Conservation (phyloP, 148 eudicot species). For the Polygonum aviculare region DNA sequence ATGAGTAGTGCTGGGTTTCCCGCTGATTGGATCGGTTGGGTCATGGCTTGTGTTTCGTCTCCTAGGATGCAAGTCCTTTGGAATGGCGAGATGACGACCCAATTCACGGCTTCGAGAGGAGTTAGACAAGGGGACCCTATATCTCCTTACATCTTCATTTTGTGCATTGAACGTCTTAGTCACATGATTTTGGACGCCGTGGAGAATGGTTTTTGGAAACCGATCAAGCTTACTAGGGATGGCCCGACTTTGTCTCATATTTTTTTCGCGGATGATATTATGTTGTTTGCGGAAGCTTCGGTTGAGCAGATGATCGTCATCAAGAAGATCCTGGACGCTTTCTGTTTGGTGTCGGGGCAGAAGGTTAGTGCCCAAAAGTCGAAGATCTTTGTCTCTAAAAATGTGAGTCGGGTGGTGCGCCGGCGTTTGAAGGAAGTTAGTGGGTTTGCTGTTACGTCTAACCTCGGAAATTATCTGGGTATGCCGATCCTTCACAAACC, state of each 20-base stretch:
- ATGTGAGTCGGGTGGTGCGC: no score
- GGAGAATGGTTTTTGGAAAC: not conserved
- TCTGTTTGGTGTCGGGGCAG: not conserved
- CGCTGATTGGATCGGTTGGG: no score
- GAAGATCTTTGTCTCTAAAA: no score
- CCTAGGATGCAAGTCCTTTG: no score
- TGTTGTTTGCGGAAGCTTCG: not conserved
- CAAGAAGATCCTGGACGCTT: not conserved
- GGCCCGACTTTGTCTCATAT: not conserved
- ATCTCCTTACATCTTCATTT: not conserved
- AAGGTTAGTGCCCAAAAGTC: not conserved
- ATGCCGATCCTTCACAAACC: no score
- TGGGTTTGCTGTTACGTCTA: no score
- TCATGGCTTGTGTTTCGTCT: no score
- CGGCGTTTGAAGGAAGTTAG: no score
- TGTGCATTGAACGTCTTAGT: not conserved
- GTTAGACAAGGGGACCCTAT: not conserved
- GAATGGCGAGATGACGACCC: no score
- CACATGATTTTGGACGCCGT: not conserved
- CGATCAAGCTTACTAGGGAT: not conserved
- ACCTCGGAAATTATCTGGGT: no score
- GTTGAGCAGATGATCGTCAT: not conserved
- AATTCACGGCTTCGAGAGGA: not conserved
- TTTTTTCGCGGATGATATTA: not conserved
- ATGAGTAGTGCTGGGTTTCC: no score